Percentiles rank a stretch among this genome's conserved stretches.
Conservation (phyloP, 2,329 filamentous ascomycete species). For the Neopestalotiopsis sp. region DNA sequence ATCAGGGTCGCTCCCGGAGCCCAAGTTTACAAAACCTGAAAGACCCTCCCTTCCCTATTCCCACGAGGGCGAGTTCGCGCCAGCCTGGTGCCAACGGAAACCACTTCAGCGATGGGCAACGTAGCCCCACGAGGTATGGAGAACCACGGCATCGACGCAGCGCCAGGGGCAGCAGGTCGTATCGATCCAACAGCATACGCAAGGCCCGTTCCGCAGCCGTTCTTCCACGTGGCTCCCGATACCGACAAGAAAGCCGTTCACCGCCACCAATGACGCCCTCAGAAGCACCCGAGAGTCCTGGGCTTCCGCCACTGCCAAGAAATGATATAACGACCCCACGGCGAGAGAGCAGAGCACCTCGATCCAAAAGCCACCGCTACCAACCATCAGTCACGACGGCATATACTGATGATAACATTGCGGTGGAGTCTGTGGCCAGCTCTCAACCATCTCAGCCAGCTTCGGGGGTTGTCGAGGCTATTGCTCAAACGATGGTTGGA, state of each 20-base stretch:
- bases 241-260: conserved; percentile 61
- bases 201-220: conserved; percentile 85
- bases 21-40: conserved; percentile 65
- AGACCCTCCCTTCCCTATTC: conserved; percentile 89
- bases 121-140: conserved; percentile 72
- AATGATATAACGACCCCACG: conserved; percentile 73
- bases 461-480: conserved; percentile 89
- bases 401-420: conserved; percentile 48
- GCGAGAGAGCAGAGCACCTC: conserved; percentile 43
- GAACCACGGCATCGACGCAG: conserved; percentile 61
- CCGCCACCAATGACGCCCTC: conserved; percentile 71
- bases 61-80: conserved; percentile 84
- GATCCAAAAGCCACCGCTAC: conserved; percentile 55
- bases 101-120: conserved; percentile 71
- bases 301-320: conserved; percentile 72
- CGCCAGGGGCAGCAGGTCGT: conserved; percentile 46
- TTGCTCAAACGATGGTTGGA: conserved; percentile 97
- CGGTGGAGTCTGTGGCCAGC: conserved; percentile 57
- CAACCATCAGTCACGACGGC: conserved; percentile 66
- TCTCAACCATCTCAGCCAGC: conserved; percentile 62
- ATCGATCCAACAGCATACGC: conserved; percentile 69
- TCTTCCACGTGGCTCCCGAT: conserved; percentile 61
- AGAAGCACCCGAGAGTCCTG: conserved; percentile 71
- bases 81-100: conserved; percentile 71
- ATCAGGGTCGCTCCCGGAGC: conserved; percentile 67